Conservation (phyloP, 768 basidiomycete genomes). For the Russula abietina region DNA sequence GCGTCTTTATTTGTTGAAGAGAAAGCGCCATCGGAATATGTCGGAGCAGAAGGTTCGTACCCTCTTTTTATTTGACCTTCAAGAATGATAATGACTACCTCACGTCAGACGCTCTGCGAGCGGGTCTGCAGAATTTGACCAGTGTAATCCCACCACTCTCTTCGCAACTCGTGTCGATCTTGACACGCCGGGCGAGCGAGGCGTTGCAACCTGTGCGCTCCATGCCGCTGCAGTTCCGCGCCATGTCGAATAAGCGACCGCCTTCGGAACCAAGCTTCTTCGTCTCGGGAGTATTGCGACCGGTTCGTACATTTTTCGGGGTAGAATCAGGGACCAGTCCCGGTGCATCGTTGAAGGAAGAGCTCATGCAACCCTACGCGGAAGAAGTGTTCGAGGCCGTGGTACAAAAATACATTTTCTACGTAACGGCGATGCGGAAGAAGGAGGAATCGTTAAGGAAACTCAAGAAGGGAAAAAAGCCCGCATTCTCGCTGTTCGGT, state of each 20-base stretch:
- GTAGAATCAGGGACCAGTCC: constrained; percentile 51
- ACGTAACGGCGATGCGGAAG: constrained; percentile 81
- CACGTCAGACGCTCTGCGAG: constrained; percentile 47
- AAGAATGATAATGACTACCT: background rate
- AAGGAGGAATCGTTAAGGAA: constrained; percentile 84
- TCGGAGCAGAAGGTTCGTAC: constrained; percentile 47
- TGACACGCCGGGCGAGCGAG: constrained; percentile 79
- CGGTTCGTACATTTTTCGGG: constrained; percentile 69
- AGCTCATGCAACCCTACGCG: constrained; percentile 45
- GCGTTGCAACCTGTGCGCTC: constrained; percentile 78
- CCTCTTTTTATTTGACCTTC: background rate
- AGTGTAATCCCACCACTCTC: constrained; percentile 53
- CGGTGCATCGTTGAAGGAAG: constrained; percentile 52
- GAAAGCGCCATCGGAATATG: constrained; percentile 29
- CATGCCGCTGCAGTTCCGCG: constrained; percentile 86
- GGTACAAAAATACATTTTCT: constrained; percentile 61
- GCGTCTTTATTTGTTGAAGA: constrained; percentile 38
- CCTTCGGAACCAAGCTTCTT: constrained; percentile 85
- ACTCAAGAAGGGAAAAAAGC: constrained; percentile 81
- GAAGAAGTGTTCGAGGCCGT: constrained; percentile 68
- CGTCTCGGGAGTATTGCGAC: constrained; percentile 71
- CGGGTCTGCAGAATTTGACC: constrained; percentile 45
- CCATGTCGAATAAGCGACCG: constrained; percentile 65
- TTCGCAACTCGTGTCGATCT: constrained; percentile 58
- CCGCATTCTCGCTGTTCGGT: constrained; percentile 75